Base-by-base conservation (phyloP, 1,284 basidiomycete species). In the Fereydounia khargensis region DNA sequence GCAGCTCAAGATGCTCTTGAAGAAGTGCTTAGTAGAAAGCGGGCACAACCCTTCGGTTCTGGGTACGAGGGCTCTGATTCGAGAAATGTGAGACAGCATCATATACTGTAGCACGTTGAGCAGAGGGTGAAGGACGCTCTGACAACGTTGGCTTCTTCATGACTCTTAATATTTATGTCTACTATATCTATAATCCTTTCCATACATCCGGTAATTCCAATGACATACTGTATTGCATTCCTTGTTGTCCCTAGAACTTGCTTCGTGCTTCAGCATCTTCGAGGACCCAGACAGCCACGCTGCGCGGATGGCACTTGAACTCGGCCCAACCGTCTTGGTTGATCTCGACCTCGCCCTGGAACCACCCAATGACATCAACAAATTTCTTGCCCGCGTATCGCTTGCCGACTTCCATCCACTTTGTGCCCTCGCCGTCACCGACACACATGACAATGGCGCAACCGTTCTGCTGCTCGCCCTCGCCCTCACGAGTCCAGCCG, bases 371-470 rank as follows among this genome's bases (percentile, higher is more conserved):
- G 24, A 61, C 51, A 28, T 69, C 65, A 23, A 65, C 49, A 30
- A 48, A 68, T 31, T 59, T 55, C 37, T 65, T 54, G 17, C 65
- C 66, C 0, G 42, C 44, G 10, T 62, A 45, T 6, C 39, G 39
- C 39, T 60, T 56, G 7, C 65, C 66, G 8, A 67, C 53, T 36
- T 69, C 56, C 43, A 69, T 60, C 47, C 57, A 48, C 37, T 69
- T 67, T 14, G 41, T 48, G 0, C 63, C 64, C 30, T 65, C 45
- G 13, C 24, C 60, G 2, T 55, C 39, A 13, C 65, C 66, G 23
- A 48, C 61, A 47, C 64, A 68, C 36, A 69, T 38, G 38, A 67
- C 63, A 35, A 67, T 64, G n/a, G 62, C 65, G 6, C 52, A 65
- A 8, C 60, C 65, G 19, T 62, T 49, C 34, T 65, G 49, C 5